These are phyloP conservation scores for Suillus hirtellus DNA, from an alignment of 768 basidiomycete genomes.

Conservation along the genomic window DNA sequence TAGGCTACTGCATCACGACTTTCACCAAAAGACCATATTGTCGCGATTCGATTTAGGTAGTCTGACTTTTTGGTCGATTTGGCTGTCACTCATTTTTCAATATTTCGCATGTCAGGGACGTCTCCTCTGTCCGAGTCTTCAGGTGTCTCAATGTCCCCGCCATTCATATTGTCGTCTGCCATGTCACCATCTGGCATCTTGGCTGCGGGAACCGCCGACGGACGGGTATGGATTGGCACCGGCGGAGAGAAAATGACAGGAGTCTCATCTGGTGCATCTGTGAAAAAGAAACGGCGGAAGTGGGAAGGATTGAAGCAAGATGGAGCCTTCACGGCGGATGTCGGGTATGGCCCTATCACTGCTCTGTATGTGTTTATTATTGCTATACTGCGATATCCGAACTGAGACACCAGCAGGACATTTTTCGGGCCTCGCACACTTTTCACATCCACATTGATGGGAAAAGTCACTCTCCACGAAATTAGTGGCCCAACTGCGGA, in stretches of 20 bases:
- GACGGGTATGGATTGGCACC: conserved; percentile 66
- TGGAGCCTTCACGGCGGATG: conserved; percentile 45
- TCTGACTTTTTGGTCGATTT: conserved; percentile 13
- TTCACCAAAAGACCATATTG: conserved; percentile 51
- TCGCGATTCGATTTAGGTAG: conserved; percentile 62
- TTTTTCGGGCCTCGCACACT: conserved; percentile 50
- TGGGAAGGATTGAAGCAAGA: conserved; percentile 39
- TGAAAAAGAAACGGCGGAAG: conserved; percentile 58
- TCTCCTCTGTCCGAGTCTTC: conserved; percentile 36
- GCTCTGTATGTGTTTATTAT: conserved; percentile 39
- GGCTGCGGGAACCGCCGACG: conserved; percentile 74
- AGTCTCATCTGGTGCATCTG: conserved; percentile 16
- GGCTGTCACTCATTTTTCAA: conserved; percentile 5
- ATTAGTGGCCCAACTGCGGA: conserved; percentile 41
- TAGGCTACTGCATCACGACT: conserved; percentile 63
- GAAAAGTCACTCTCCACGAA: conserved; percentile 51
- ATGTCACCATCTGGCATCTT: conserved; percentile 60
- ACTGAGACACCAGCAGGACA: conserved; percentile 36
- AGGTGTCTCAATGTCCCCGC: conserved; percentile 66
- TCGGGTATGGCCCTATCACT: conserved; percentile 75
- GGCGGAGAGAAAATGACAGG: conserved; percentile 56
- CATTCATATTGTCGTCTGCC: conserved; percentile 67
- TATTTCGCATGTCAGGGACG: conserved; percentile 31
- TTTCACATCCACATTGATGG: conserved; percentile 61
- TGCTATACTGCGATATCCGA: conserved; percentile 2